Conservation (phyloP, 1,284 basidiomycete genomes). For the Waitea zeae region DNA sequence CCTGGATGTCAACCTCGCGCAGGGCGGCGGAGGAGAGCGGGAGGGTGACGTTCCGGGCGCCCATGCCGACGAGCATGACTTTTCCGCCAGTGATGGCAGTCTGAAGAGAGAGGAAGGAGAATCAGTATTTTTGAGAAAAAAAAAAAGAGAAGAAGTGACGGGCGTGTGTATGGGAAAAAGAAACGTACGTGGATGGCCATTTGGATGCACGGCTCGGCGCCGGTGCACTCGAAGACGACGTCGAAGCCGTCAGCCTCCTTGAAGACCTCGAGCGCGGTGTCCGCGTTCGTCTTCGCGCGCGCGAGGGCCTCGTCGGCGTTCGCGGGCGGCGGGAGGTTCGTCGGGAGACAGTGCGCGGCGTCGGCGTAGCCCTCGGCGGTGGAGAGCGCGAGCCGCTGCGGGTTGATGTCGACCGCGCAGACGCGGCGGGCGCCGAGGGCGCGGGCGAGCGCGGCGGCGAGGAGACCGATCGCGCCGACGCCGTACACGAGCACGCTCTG, state of each 20-base stretch:
- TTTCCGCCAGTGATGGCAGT: slow-evolving; percentile 68
- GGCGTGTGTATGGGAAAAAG: no score
- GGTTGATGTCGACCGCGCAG: slow-evolving; percentile 77
- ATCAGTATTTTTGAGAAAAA: slow-evolving; percentile 7
- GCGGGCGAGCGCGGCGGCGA: slow-evolving; percentile 67
- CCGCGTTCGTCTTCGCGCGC: slow-evolving; percentile 42
- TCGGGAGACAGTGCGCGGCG: slow-evolving; percentile 50
- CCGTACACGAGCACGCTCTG: slow-evolving; percentile 78
- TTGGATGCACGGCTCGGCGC: slow-evolving; percentile 81
- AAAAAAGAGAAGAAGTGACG: slow-evolving; percentile 5
- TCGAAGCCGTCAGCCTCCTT: slow-evolving; percentile 70
- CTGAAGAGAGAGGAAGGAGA: slow-evolving; percentile 8
- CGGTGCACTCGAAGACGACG: slow-evolving; percentile 88
- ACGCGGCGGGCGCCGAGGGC: slow-evolving; percentile 54
- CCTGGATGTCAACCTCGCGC: slow-evolving; percentile 87
- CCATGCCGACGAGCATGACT: slow-evolving; percentile 93
- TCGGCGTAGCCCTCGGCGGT: slow-evolving; percentile 59
- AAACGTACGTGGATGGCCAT: slow-evolving; percentile 72
- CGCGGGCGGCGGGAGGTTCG: slow-evolving; percentile 24
- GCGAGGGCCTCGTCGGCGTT: slow-evolving; percentile 49
- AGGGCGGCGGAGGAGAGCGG: slow-evolving; percentile 73
- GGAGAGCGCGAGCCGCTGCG: slow-evolving; percentile 64
- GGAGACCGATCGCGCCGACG: slow-evolving; percentile 47
- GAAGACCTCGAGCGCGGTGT: slow-evolving; percentile 36
- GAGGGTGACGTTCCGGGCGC: slow-evolving; percentile 63